Percentiles rank a stretch among this genome's conserved stretches.
Evolutionary conservation across 1,139 yeast species (phyloP).

Genomic region (Debaryomyces nepalensis): DNA sequence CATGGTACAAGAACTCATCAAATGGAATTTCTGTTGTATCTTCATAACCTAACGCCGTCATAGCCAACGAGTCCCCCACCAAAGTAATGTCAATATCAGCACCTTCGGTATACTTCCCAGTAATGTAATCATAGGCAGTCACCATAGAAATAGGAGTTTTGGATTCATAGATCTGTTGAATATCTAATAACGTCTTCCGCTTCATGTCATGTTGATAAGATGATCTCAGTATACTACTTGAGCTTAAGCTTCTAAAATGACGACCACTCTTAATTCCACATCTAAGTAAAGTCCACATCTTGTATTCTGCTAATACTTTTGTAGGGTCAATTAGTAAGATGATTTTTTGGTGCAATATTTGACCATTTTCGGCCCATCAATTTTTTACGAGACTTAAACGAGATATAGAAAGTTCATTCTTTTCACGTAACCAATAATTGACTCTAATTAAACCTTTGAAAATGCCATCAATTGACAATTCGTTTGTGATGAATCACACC

Average conservation of each 20-base stretch:
- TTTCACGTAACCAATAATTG: not conserved
- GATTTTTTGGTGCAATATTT: not conserved
- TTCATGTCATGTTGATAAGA: slow-evolving; percentile 7
- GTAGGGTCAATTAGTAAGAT: too few species aligned
- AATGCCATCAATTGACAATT: slow-evolving; percentile 39
- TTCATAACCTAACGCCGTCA: slow-evolving; percentile 85
- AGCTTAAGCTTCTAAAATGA: not conserved
- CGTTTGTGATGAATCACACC: slow-evolving; percentile 66
- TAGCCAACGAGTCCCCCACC: slow-evolving; percentile 91
- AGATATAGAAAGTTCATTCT: too few species aligned
- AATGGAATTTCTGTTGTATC: slow-evolving; percentile 76
- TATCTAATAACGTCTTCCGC: slow-evolving; percentile 44
- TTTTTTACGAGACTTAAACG: too few species aligned
- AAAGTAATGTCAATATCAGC: slow-evolving; percentile 73
- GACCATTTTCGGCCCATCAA: too few species aligned
- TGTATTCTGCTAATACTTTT: not conserved
- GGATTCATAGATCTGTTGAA: slow-evolving; percentile 44
- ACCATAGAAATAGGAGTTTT: slow-evolving; percentile 69
- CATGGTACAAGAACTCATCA: slow-evolving; percentile 80
- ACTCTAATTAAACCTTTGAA: slow-evolving; percentile 8
- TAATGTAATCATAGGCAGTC: slow-evolving; percentile 87
- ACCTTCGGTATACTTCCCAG: slow-evolving; percentile 71
- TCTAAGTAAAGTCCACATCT: not conserved
- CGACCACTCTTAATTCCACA: not conserved
- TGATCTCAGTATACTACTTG: not conserved